Evolutionary conservation across 2,329 filamentous ascomycete species (phyloP), one percentile per base, ranked within the genome.

Genomic region (Tothia fuscella): DNA sequence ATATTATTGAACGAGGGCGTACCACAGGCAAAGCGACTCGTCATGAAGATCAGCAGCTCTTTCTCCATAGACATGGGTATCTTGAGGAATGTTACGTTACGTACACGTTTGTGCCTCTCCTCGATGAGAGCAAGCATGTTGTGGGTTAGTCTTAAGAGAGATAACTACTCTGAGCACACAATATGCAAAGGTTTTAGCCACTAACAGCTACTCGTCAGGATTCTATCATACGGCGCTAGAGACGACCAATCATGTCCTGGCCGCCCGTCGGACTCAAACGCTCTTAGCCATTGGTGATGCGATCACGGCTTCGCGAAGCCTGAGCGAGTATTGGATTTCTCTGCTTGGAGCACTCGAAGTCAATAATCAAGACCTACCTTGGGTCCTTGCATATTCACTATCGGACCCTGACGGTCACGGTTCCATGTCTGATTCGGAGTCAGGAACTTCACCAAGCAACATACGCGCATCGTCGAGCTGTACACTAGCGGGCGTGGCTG

Each of bases 261-360:
- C 50, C 17, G 47, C 59, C 16, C 55, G 56, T 41, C 12, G 37
- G 12, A 59, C 60, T 47, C 51, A 59, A 24, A 63, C 60, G 20
- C 48, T 66, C 4, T 51, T 59, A 13, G 51, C 59, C 7, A 46
- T 67, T 3, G 56, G 56, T 2, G 62, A 63, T 28, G 51, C 47
- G 9, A 49, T 55, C 6, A 46, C 50, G 2, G 48, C 50, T 6
- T 50, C 53, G 4, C 53, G 45, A 13, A 54, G 49, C 25, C 51
- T 49, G 29, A 59, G 49, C 49, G 57, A 63, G 3, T 63, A 73
- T 30, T 74, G 70, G 66, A 58, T 58, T 38, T 65, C 19, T n/a
- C 20, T 38, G 3, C 26, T 44, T 13, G 28, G 40, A 34, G 34
- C 22, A 13, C 35, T 44, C 3, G 36, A 44, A 32, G 14, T 31